Conservation (phyloP, 495 filamentous ascomycete species). For the Trichoderma parareesei region DNA sequence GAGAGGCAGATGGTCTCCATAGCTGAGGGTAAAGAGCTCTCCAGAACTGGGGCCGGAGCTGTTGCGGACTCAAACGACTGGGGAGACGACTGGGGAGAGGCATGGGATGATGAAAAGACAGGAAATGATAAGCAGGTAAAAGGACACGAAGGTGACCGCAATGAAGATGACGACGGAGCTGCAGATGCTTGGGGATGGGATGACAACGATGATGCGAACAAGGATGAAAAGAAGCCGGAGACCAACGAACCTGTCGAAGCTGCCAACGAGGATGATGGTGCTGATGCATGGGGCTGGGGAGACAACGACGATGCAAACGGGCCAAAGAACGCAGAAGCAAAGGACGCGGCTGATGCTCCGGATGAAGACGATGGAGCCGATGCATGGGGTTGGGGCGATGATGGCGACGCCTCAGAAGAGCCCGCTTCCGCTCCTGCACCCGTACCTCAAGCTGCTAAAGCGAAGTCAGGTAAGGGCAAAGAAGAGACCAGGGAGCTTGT, state of each 20-base stretch:
- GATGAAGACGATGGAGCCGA: conserved; percentile 43
- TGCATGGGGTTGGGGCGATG: conserved; percentile 55
- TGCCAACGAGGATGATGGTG: conserved; percentile 37
- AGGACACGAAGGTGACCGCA: conserved; percentile 14
- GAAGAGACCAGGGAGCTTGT: conserved; percentile 48
- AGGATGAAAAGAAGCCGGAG: conserved; percentile 13
- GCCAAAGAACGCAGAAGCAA: conserved; percentile 16
- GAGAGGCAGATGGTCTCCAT: conserved; percentile 72
- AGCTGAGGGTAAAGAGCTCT: conserved; percentile 53
- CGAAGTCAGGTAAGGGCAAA: conserved; percentile 14
- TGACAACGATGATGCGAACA: conserved; percentile 20
- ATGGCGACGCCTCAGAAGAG: conserved; percentile 10
- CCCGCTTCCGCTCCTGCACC: background rate
- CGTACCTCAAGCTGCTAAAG: background rate
- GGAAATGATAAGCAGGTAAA: background rate
- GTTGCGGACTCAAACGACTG: conserved; percentile 36
- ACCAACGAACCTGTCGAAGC: conserved; percentile 3
- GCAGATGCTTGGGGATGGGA: conserved; percentile 29
- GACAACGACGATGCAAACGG: conserved; percentile 37
- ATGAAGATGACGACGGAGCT: conserved; percentile 12
- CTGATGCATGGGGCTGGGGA: conserved; percentile 55
- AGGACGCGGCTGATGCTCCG: conserved; percentile 5
- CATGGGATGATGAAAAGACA: conserved; percentile 53
- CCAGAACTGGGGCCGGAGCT: conserved; percentile 40
- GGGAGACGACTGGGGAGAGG: conserved; percentile 66